phyloP scores from a whole-genome alignment of 176 grass and related monocot species.

The Zoysia japonica region DNA sequence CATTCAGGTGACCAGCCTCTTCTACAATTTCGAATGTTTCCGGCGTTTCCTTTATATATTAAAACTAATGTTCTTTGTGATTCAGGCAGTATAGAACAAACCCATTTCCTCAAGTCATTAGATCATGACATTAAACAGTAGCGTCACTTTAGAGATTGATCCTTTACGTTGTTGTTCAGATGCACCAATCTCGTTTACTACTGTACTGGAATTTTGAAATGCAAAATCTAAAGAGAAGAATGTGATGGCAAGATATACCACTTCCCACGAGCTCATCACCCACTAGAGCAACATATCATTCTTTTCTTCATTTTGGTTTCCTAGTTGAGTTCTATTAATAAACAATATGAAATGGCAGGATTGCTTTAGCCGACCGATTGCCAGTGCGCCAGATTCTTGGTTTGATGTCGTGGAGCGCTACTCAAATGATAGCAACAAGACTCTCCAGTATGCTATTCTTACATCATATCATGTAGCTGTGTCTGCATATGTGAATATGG shows the following conservation, averaged over 20 bases:
- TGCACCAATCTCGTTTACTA: neutral
- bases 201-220: neutral
- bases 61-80: neutral
- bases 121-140: constrained; percentile 17
- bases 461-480: neutral
- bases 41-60: neutral
- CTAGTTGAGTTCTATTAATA: constrained; percentile 6
- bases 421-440: constrained; percentile 88
- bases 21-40: neutral
- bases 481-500: constrained; percentile 5
- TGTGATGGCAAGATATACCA: neutral
- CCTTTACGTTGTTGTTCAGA: constrained; percentile 13
- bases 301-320: constrained; percentile 3
- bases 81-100: neutral
- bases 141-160: neutral
- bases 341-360: constrained; percentile 51
- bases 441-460: constrained; percentile 55
- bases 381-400: constrained; percentile 85
- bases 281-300: neutral
- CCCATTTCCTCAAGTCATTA: neutral
- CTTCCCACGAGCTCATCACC: neutral
- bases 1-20: constrained; percentile 64
- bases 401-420: constrained; percentile 79
- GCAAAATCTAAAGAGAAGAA: constrained; percentile 4
- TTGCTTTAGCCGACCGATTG: constrained; percentile 84